Evolutionary conservation across 2,329 filamentous ascomycete species (phyloP), one percentile per base, ranked within the genome.

Genomic region (Amylocarpus encephaloides): DNA sequence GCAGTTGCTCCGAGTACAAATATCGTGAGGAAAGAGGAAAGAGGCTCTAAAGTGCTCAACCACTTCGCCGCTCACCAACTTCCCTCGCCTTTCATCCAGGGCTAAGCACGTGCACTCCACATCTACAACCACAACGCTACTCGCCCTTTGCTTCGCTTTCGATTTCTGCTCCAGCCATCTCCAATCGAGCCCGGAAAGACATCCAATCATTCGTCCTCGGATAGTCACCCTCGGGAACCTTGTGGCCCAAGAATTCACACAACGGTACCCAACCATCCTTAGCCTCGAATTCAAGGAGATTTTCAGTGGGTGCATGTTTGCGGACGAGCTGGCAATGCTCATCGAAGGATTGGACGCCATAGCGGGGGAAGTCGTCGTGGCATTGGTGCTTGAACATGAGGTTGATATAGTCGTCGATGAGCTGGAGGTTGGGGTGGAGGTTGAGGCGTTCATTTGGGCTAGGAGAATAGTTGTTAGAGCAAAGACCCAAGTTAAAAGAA

Each of bases 191-290:
- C 39, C 22, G n/a, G 16, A 16, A 43, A n/a, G 29, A 15, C 40
- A n/a, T 32, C 2, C 12, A 10, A 29, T 43, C 16, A 43, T 30
- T 30, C 11, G 22, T 42, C 15, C 40, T 43, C 11, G 22, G 40
- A 30, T 15, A 42, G 19, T 42, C 22, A 6, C 1, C 7, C 11
- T 29, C 40, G 11, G 42, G 42, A 10, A 33, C 15, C 26, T 44
- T 30, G 13, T 34, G 46, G 13, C 36, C 48, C 2, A 44, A 35
- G 36, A 49, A 38, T 4, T 15, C 40, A 49, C 40, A 49, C 16
- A 43, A 32, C 7, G 36, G 22, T 9, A 2, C 33, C 40, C 40
- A 49, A 2, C 47, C 40, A 16, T 49, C 26, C 16, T 38, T 39
- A 3, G 33, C 32, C 19, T 43, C 16, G 16, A 44, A 49, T 18